phyloP scores from a whole-genome alignment of 1,284 basidiomycete genomes.

The Ustilago xerochloae region DNA sequence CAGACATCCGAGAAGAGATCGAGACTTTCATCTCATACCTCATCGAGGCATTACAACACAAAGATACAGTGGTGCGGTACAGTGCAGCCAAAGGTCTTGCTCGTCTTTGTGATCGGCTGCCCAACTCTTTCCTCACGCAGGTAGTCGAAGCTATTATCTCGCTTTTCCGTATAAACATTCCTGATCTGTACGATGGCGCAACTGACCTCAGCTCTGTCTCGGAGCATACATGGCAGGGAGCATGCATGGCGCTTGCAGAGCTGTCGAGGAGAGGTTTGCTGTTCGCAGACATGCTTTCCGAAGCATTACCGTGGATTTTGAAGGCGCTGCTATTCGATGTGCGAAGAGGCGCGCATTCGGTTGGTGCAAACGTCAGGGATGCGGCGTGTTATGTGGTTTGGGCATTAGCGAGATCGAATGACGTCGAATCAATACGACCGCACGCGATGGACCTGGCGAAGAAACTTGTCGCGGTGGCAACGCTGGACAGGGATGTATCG shows the following conservation, averaged over 20 bases:
- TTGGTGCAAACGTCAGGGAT: conserved; percentile 94
- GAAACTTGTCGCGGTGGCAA: conserved; percentile 79
- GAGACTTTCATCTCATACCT: conserved; percentile 81
- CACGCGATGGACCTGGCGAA: conserved; percentile 75
- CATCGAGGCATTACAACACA: conserved; percentile 82
- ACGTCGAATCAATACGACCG: conserved; percentile 74
- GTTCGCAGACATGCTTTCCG: conserved; percentile 30
- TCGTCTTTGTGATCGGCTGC: conserved; percentile 83
- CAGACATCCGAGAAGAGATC: conserved; percentile 83
- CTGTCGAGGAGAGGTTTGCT: conserved; percentile 82
- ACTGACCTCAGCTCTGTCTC: conserved; percentile 74
- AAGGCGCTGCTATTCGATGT: conserved; percentile 88
- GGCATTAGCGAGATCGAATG: conserved; percentile 80
- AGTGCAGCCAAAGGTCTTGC: conserved; percentile 93
- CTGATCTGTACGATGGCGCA: conserved; percentile 74
- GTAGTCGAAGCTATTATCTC: conserved; percentile 82
- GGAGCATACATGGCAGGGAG: conserved; percentile 94
- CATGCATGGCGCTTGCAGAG: conserved; percentile 91
- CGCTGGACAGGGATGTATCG: conserved; percentile 92
- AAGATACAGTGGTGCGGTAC: conserved; percentile 96
- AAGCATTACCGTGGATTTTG: conserved; percentile 53
- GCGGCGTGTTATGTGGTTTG: conserved; percentile 94
- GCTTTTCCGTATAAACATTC: conserved; percentile 75
- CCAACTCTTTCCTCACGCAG: conserved; percentile 79
- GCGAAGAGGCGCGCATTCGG: conserved; percentile 87